Percentiles rank a stretch among this genome's conserved stretches.
Conservation (phyloP, 305 asterid genomes). For the Salvia sclarea region DNA sequence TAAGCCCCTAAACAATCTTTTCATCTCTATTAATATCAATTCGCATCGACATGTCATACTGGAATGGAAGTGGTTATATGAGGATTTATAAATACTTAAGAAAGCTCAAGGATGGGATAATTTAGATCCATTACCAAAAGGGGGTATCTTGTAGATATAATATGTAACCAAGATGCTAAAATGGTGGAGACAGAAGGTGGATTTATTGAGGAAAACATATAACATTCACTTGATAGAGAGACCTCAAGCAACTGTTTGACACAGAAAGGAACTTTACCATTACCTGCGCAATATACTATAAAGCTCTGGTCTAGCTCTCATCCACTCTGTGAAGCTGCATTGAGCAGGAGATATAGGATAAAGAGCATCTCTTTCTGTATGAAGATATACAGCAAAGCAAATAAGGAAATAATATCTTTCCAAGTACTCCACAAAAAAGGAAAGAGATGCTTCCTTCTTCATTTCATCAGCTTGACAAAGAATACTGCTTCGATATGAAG, state of each 20-base stretch:
- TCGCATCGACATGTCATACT: constrained; percentile 6
- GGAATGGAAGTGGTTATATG: neutral
- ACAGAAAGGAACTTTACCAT: constrained; percentile 30
- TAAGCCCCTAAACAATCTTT: neutral
- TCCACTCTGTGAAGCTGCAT: constrained; percentile 92
- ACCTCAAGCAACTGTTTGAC: constrained; percentile 24
- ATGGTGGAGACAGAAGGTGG: too few species aligned
- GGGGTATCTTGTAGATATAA: constrained; percentile 10
- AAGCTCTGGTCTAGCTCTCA: constrained; percentile 97
- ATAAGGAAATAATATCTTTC: constrained; percentile 99
- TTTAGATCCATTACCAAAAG: constrained; percentile 24
- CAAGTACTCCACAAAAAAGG: constrained; percentile 96
- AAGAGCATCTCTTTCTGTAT: constrained; percentile 75
- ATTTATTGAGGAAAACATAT: constrained; percentile 32
- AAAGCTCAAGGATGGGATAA: constrained; percentile 17
- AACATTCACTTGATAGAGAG: constrained; percentile 29
- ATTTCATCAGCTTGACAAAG: constrained; percentile 94
- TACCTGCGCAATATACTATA: constrained; percentile 96
- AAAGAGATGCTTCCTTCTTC: constrained; percentile 97
- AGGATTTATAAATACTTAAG: too few species aligned
- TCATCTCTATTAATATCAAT: neutral
- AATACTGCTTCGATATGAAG: constrained; percentile 84
- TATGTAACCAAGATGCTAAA: constrained; percentile 25
- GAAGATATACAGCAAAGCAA: constrained; percentile 95
- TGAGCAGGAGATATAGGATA: constrained; percentile 57